A percentile compares a stretch with the other conserved stretches of the same genome.
Evolutionary conservation across 1,284 basidiomycete genomes (phyloP).

Genomic region (Cutaneotrichosporon sp.): DNA sequence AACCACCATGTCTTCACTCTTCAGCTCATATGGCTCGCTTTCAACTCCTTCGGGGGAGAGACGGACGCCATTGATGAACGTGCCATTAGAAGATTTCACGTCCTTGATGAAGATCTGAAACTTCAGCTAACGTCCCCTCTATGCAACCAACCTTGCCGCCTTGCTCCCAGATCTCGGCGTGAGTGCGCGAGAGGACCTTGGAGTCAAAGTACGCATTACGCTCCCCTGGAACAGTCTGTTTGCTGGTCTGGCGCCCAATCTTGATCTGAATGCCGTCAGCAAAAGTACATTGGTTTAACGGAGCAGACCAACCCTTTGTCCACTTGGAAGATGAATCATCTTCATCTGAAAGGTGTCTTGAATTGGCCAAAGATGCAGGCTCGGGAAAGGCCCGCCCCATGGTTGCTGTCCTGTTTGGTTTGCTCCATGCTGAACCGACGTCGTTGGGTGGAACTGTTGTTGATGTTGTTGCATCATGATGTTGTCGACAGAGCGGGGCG

Average conservation of each 20-base stretch:
- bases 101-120: constrained; percentile 92
- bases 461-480: constrained; percentile 4
- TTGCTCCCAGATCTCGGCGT: constrained; percentile 98
- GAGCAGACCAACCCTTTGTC: constrained; percentile 29
- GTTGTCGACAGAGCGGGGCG: too few species aligned
- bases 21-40: constrained; percentile 88
- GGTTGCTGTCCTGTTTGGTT: constrained; percentile 14
- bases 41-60: constrained; percentile 86
- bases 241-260: constrained; percentile 97
- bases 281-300: not conserved
- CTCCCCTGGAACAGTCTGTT: constrained; percentile 90
- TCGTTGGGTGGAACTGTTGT: not conserved
- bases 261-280: constrained; percentile 53
- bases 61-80: constrained; percentile 94
- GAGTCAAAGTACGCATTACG: constrained; percentile 96
- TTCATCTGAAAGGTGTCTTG: constrained; percentile 96
- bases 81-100: constrained; percentile 96
- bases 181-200: constrained; percentile 90
- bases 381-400: constrained; percentile 48
- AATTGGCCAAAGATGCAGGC: constrained; percentile 84
- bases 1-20: constrained; percentile 86
- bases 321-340: constrained; percentile 75
- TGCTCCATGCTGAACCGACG: not conserved
- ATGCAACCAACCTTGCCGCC: constrained; percentile 61
- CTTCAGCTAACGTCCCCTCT: too few species aligned